Base-by-base conservation (phyloP, 2,329 filamentous ascomycete species). In the Botryotinia convoluta region DNA sequence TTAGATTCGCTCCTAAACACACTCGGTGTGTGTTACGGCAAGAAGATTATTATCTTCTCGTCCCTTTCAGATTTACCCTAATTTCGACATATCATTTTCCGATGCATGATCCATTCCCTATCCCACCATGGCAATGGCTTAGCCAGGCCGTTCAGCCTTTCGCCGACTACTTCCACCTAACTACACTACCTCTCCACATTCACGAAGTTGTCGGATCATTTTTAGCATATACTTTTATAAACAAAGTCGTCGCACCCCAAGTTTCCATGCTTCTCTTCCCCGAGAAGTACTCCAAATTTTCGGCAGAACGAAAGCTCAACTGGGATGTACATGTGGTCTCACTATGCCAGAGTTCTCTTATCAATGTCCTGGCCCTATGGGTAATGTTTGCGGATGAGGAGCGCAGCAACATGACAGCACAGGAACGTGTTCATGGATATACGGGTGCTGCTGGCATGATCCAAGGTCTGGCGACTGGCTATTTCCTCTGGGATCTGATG, bases 321-420 rank as follows among this genome's bases (percentile, higher is more conserved):
- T 96, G 93, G 93, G 90, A 97, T 81, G 91, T 94, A 37, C 93
- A 95, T 81, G 90, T 95, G 72, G 93, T 96, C 45, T 94, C 92
- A n/a, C 87, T 96, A 77, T 85, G 93, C 72, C 93, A 97, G 86
- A 91, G 90, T 81, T 84, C 86, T 45, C 83, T 93, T 72, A 93
- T 97, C 83, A 93, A 91, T 81, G 81, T 77, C 65, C 83, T 95
- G 45, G 92, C 92, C n/a, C 83, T 96, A 26, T 95, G 90, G 87
- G 87, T 93, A 73, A 92, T 94, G 83, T 85, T 85, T 72, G 83
- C 81, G 60, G 93, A 96, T 81, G 84, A 90, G 59, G 92, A 94
- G 81, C 87, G 93, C 74, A 84, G 83, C 77, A 83, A 83, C 64
- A 93, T 93, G 89, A 84, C 88, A 78, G 89, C 87, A 84, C 85